Evolutionary conservation across 495 filamentous ascomycete species (phyloP).

Genomic region (Acidiella bohemica): DNA sequence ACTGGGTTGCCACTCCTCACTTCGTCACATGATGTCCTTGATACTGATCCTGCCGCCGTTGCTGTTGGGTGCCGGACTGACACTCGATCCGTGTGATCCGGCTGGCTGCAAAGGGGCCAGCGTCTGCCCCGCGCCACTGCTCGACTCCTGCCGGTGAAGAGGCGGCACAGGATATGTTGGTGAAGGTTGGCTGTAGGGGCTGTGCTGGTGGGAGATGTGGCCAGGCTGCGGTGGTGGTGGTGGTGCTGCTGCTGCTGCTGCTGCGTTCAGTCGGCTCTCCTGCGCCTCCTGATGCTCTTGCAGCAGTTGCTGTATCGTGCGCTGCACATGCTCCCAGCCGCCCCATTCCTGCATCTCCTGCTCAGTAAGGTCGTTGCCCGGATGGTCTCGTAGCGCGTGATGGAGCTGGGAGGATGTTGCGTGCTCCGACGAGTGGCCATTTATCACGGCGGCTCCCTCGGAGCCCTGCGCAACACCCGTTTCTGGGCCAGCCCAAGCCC

Average conservation of each 20-base stretch:
- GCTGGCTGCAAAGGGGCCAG: too few species aligned
- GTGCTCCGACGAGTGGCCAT: too few species aligned
- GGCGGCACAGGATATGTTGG: not conserved
- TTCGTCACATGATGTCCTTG: slow-evolving; percentile 19
- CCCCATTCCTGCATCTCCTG: slow-evolving; percentile 39
- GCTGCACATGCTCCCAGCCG: slow-evolving; percentile 42
- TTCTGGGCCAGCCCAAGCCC: slow-evolving; percentile 74
- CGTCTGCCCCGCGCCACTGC: not conserved
- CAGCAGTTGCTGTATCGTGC: slow-evolving; percentile 36
- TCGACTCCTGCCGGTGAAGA: not conserved
- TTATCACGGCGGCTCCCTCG: slow-evolving; percentile 1
- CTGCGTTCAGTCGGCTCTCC: not conserved
- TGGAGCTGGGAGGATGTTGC: slow-evolving; percentile 10
- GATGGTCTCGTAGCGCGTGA: slow-evolving; percentile 18
- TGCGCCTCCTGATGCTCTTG: slow-evolving; percentile 19
- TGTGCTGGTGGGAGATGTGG: slow-evolving; percentile 9
- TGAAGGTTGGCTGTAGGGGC: not conserved
- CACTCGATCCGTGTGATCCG: not conserved
- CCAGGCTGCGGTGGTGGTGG: slow-evolving; percentile 1
- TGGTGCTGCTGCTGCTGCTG: slow-evolving; percentile 3
- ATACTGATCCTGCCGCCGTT: slow-evolving; percentile 17
- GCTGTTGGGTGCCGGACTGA: slow-evolving; percentile 1
- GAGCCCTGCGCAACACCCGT: slow-evolving; percentile 32
- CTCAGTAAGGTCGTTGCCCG: slow-evolving; percentile 29
- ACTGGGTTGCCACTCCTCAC: too few species aligned